Evolutionary conservation across 768 basidiomycete genomes (phyloP).

Genomic region (Rhodotorula sphaerocarpa): DNA sequence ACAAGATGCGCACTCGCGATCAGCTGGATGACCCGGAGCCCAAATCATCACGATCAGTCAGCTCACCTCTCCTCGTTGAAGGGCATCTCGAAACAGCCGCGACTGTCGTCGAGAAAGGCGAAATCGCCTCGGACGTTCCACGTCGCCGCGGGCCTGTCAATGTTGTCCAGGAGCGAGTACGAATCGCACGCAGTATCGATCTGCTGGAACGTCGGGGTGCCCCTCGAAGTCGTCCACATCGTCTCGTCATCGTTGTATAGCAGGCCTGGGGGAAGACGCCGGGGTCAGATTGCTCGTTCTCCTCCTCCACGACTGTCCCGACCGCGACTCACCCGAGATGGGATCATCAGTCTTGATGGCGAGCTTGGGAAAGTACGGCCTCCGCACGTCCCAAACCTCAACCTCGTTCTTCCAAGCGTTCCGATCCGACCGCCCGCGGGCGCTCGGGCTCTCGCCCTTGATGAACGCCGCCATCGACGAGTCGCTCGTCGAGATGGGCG

Average conservation of each 20-base stretch:
- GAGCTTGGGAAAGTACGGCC: constrained; percentile 33
- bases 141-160: constrained; percentile 2
- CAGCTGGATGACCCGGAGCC: too few species aligned
- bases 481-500: neutral
- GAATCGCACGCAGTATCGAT: constrained; percentile 29
- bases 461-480: neutral
- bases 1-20: too few species aligned
- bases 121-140: constrained; percentile 30
- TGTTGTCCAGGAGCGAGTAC: constrained; percentile 28
- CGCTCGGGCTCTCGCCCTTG: neutral
- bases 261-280: too few species aligned
- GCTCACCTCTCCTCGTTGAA: constrained; percentile 13
- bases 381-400: constrained; percentile 30
- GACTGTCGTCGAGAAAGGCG: constrained; percentile 21
- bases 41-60: too few species aligned
- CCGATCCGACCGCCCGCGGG: neutral
- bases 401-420: constrained; percentile 34
- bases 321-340: constrained; percentile 3
- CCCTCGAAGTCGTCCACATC: constrained; percentile 26
- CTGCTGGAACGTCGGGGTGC: constrained; percentile 20
- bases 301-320: too few species aligned
- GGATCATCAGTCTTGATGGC: constrained; percentile 32
- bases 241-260: constrained; percentile 34
- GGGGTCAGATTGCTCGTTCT: too few species aligned
- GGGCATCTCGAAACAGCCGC: constrained; percentile 10